A percentile compares a stretch with the other conserved stretches of the same genome.
phyloP scores from a whole-genome alignment of 2,329 filamentous ascomycete species.

The Neofusicoccum ribis region DNA sequence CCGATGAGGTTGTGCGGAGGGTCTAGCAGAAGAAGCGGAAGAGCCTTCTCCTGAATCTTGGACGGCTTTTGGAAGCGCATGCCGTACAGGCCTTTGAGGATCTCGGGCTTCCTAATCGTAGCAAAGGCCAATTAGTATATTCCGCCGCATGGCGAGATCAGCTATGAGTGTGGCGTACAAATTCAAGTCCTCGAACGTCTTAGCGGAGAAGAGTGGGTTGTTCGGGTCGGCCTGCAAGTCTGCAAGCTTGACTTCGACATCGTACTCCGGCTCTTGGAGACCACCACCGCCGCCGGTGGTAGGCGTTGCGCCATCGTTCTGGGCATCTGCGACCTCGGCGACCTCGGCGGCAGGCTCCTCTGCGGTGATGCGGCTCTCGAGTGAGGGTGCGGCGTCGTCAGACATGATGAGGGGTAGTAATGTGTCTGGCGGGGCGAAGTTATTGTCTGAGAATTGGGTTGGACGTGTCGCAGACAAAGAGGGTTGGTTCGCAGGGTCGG shows the following conservation, averaged over 20 bases:
- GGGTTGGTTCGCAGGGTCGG: not conserved
- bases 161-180: slow-evolving; percentile 60
- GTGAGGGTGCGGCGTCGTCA: slow-evolving; percentile 23
- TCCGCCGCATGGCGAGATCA: not conserved
- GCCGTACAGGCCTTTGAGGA: slow-evolving; percentile 69
- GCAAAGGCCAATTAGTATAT: slow-evolving; percentile 1
- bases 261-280: slow-evolving; percentile 72
- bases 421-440: slow-evolving; percentile 4
- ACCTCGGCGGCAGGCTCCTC: slow-evolving; percentile 13
- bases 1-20: slow-evolving; percentile 95
- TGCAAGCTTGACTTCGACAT: slow-evolving; percentile 89
- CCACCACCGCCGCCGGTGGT: slow-evolving; percentile 41
- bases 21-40: slow-evolving; percentile 82
- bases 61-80: slow-evolving; percentile 94
- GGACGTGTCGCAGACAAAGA: not conserved
- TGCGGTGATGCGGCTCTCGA: slow-evolving; percentile 25
- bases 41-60: slow-evolving; percentile 94
- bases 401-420: slow-evolving; percentile 8
- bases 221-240: slow-evolving; percentile 84
- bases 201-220: slow-evolving; percentile 83
- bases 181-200: slow-evolving; percentile 80
- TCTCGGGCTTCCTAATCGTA: slow-evolving; percentile 43
- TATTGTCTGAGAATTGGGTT: not conserved
- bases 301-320: slow-evolving; percentile 50
- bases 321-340: slow-evolving; percentile 25